These are phyloP conservation scores for Citrullus colocynthis DNA, from an alignment of 306 rosid genomes.

Conservation along the genomic window DNA sequence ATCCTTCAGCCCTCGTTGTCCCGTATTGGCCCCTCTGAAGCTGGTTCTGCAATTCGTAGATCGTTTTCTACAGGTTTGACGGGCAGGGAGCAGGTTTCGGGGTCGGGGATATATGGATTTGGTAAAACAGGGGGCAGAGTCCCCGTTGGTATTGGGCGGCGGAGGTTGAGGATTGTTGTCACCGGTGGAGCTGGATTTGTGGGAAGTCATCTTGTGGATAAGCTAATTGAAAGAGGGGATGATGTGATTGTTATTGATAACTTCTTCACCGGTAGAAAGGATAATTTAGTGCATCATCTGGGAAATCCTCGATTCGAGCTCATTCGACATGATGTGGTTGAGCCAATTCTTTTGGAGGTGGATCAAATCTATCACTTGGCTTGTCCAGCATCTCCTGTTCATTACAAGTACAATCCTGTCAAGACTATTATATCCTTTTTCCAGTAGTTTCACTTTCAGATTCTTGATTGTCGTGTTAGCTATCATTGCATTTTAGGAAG, in stretches of 20 bases:
- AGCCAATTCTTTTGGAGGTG: slow-evolving; percentile 78
- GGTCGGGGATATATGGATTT: background rate
- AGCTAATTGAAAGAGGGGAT: slow-evolving; percentile 78
- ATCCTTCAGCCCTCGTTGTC: slow-evolving; percentile 73
- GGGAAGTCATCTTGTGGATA: slow-evolving; percentile 79
- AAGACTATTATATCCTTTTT: slow-evolving; percentile 90
- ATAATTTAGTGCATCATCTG: slow-evolving; percentile 85
- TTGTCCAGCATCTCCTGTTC: slow-evolving; percentile 93
- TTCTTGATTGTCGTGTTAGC: background rate
- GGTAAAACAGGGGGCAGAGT: slow-evolving; percentile 31
- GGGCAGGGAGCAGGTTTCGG: slow-evolving; percentile 12
- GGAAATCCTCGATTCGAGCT: slow-evolving; percentile 85
- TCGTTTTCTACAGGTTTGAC: slow-evolving; percentile 8
- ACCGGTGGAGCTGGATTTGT: slow-evolving; percentile 94
- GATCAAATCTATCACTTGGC: slow-evolving; percentile 98
- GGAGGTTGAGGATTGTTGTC: slow-evolving; percentile 76
- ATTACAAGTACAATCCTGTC: slow-evolving; percentile 92
- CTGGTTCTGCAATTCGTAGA: slow-evolving; percentile 11
- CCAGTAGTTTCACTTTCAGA: background rate
- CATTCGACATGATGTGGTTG: slow-evolving; percentile 92
- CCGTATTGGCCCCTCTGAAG: slow-evolving; percentile 45
- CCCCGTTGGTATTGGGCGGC: slow-evolving; percentile 50
- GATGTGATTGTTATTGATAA: slow-evolving; percentile 88
- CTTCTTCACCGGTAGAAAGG: slow-evolving; percentile 88
- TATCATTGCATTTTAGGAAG: background rate